A percentile compares a stretch with the other conserved stretches of the same genome.
These are phyloP conservation scores for Rosellinia necatrix DNA, from an alignment of 2,329 filamentous ascomycete genomes.

Conservation along the genomic window DNA sequence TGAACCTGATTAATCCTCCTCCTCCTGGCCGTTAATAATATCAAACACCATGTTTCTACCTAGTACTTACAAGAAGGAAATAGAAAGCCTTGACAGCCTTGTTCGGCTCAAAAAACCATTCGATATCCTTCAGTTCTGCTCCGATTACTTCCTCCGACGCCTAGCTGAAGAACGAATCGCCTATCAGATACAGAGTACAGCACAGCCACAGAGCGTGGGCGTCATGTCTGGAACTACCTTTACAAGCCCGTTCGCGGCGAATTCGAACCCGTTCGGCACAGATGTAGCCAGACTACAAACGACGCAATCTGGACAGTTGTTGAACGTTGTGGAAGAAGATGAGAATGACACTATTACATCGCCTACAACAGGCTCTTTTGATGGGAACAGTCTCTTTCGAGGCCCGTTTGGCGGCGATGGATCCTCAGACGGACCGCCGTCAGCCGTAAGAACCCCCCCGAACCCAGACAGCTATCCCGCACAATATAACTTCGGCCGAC, in stretches of 20 bases:
- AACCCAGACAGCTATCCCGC: slow-evolving; percentile 77
- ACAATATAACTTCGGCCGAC: slow-evolving; percentile 91
- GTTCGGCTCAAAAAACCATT: slow-evolving; percentile 60
- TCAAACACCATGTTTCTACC: slow-evolving; percentile 50
- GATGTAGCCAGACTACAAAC: slow-evolving; percentile 44
- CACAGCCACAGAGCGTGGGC: slow-evolving; percentile 44
- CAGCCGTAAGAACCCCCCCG: slow-evolving; percentile 52
- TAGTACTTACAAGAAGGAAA: slow-evolving; percentile 63
- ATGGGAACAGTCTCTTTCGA: slow-evolving; percentile 51
- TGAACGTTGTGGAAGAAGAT: slow-evolving; percentile 76
- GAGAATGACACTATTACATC: slow-evolving; percentile 77
- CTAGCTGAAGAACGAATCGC: slow-evolving; percentile 68
- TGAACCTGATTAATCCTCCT: background rate
- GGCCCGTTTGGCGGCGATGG: slow-evolving; percentile 59
- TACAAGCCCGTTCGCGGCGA: slow-evolving; percentile 70
- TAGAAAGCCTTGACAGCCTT: slow-evolving; percentile 66
- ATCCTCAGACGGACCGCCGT: slow-evolving; percentile 50
- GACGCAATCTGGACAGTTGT: slow-evolving; percentile 49
- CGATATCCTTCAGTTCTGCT: slow-evolving; percentile 73
- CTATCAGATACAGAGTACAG: slow-evolving; percentile 38
- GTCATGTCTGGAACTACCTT: slow-evolving; percentile 77
- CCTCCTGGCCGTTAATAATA: background rate
- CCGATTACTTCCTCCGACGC: slow-evolving; percentile 68
- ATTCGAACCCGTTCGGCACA: slow-evolving; percentile 74
- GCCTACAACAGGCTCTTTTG: slow-evolving; percentile 69